phyloP scores from a whole-genome alignment of 2,329 filamentous ascomycete species.

The Parastagonospora avenae region DNA sequence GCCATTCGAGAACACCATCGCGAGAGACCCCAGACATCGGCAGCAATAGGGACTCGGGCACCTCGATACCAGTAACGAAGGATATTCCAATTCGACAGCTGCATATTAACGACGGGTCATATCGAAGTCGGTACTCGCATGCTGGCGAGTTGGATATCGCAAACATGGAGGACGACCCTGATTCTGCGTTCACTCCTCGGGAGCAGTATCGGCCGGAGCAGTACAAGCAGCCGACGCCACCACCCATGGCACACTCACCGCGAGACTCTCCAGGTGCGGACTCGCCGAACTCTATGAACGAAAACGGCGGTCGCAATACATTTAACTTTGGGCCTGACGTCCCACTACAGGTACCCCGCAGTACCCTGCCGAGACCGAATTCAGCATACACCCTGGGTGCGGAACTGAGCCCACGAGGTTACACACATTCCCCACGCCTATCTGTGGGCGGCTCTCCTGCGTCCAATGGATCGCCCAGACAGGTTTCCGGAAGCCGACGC shows the following conservation, averaged over 20 bases:
- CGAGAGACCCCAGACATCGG: constrained; percentile 39
- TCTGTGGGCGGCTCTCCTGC: constrained; percentile 52
- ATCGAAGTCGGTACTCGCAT: constrained; percentile 40
- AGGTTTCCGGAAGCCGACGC: constrained; percentile 57
- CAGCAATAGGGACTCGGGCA: constrained; percentile 26
- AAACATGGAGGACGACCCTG: constrained; percentile 30
- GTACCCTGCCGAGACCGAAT: constrained; percentile 68
- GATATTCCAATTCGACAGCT: constrained; percentile 43
- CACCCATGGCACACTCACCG: constrained; percentile 26
- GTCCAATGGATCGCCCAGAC: constrained; percentile 50
- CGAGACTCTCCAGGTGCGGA: constrained; percentile 34
- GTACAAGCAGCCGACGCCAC: constrained; percentile 27
- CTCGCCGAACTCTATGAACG: constrained; percentile 38
- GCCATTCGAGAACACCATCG: constrained; percentile 44
- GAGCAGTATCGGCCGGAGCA: constrained; percentile 23
- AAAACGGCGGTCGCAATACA: constrained; percentile 32
- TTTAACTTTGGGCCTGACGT: constrained; percentile 39
- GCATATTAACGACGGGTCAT: constrained; percentile 40
- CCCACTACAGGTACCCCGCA: constrained; percentile 53
- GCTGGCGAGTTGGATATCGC: constrained; percentile 37
- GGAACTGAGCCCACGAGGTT: constrained; percentile 68
- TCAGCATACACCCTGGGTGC: constrained; percentile 79
- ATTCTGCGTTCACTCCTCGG: constrained; percentile 24
- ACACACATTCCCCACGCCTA: constrained; percentile 59
- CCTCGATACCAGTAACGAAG: constrained; percentile 33